Percentiles rank a stretch among this genome's conserved stretches.
phyloP scores from a whole-genome alignment of 371 early-diverging fungal species.

The Batrachochytrium dendrobatidis region DNA sequence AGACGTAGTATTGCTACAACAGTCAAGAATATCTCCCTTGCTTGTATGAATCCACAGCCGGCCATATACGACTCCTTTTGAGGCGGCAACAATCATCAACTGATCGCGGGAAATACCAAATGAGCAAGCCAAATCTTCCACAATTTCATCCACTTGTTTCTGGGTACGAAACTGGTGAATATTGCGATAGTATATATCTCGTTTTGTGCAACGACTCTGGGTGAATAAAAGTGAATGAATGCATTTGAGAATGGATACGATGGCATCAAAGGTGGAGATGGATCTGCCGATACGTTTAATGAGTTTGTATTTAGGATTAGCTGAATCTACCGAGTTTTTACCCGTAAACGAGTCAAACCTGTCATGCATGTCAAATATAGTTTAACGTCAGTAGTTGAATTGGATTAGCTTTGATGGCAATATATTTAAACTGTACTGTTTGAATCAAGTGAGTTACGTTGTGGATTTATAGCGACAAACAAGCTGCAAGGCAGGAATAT shows the following conservation, averaged over 20 bases:
- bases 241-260: neutral
- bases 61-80: neutral
- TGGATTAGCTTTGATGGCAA: no score
- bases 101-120: neutral
- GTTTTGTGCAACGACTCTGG: neutral
- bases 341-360: no score
- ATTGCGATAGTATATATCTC: neutral
- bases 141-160: neutral
- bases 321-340: no score
- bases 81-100: neutral
- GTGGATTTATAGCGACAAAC: no score
- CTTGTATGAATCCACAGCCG: neutral
- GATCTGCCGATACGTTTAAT: no score
- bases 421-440: no score
- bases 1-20: neutral
- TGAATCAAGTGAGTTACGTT: no score
- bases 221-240: neutral
- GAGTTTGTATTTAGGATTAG: no score
- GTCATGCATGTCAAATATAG: no score
- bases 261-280: conserved; percentile 1
- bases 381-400: no score
- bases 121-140: conserved; percentile 1
- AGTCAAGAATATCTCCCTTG: neutral
- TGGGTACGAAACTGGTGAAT: neutral
- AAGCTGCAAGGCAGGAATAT: no score